Evolutionary conservation across 2,329 filamentous ascomycete species (phyloP), one percentile per base, ranked within the genome.

Genomic region (Cercospora sp.): DNA sequence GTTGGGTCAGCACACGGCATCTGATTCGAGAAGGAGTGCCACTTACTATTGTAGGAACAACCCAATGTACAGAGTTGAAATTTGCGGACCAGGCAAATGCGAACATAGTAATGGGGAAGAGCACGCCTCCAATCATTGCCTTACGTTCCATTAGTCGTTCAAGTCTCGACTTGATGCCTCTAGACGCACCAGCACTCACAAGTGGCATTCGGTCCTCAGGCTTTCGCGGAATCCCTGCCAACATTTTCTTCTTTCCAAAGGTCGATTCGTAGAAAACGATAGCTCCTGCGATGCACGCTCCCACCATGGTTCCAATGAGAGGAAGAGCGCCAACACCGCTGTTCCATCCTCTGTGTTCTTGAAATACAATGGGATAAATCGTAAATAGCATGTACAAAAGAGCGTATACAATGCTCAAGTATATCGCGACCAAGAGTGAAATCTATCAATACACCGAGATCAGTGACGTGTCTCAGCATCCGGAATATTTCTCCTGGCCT

Each of bases 361-460:
- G 82, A 71, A 85, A 87, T 5, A 87, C 83, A 28, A 64, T 53
- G n/a, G 53, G 61, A 42, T 58, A 28, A 33, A 87, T 87, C n/a
- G 80, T 84, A 75, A 88, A 88, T 9, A 88, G 80, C 85, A 88
- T 87, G 75, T 87, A 87, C 10, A 86, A 77, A 0, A 86, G 76
- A 3, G 79, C 82, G 66, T 87, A 87, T 2, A 87, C 83, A 7
- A 87, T 79, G 1, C 82, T 80, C 73, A 86, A 78, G 72, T 87
- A 87, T 30, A 87, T 74, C 16, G 85, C 85, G 63, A 82, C 80
- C 3, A 85, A 75, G 58, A 87, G 79, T 0, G 83, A 85, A 42
- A 87, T 87, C 0, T 59, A 30, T 30, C 12, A 10, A 26, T 26
- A 55, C 13, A 30, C 23, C 7, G 36, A 42, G 16, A 26, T 28